A percentile compares a stretch with the other conserved stretches of the same genome.
phyloP scores from a whole-genome alignment of 805 yeast species.

The Priceomyces haplophilus region DNA sequence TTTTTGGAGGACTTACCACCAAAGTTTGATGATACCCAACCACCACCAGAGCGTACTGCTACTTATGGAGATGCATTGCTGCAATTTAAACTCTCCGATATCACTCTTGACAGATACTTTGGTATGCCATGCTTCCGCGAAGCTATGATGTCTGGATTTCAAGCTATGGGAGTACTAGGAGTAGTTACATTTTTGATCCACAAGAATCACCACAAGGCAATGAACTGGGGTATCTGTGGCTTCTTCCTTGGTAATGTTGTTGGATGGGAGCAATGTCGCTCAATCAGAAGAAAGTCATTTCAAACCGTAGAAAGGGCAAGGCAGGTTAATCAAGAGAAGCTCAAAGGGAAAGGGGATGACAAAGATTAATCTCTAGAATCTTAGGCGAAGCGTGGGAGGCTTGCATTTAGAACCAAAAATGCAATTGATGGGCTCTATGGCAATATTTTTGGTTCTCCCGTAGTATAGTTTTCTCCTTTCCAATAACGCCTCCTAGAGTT shows the following conservation, averaged over 20 bases:
- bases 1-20: conserved; percentile 53
- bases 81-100: conserved; percentile 47
- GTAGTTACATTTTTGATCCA: conserved; percentile 65
- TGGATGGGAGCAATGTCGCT: conserved; percentile 92
- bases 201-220: conserved; percentile 57
- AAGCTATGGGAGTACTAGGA: conserved; percentile 68
- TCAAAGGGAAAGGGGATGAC: conserved; percentile 27
- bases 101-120: conserved; percentile 48
- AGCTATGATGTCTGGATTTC: conserved; percentile 72
- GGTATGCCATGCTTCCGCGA: conserved; percentile 77
- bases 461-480: too few relatives aligned
- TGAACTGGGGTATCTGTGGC: conserved; percentile 83
- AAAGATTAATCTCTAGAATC: conserved; percentile 23
- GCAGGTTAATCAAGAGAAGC: conserved; percentile 39
- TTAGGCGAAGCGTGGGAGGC: conserved; percentile 27
- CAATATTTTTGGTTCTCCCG: too few relatives aligned
- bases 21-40: conserved; percentile 38
- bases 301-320: conserved; percentile 69
- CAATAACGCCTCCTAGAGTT: too few relatives aligned
- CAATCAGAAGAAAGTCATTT: conserved; percentile 61
- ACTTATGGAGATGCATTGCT: conserved; percentile 36
- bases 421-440: too few relatives aligned
- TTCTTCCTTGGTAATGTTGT: conserved; percentile 73
- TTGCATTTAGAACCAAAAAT: conserved; percentile 11
- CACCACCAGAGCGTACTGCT: conserved; percentile 10